phyloP scores from a whole-genome alignment of 2,329 filamentous ascomycete genomes.

The Pseudopithomyces maydicus region DNA sequence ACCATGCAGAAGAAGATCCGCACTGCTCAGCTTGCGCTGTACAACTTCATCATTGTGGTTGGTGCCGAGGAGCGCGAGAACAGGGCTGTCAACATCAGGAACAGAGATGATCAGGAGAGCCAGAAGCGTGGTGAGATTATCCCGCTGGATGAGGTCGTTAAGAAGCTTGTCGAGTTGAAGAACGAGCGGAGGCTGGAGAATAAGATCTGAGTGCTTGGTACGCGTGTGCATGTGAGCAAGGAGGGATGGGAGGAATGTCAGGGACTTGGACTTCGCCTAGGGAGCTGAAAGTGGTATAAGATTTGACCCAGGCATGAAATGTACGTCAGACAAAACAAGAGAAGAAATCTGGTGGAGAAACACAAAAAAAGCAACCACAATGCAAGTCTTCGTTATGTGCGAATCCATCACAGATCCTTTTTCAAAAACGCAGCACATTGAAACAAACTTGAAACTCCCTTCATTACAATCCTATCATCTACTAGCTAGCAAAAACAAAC shows the following conservation, averaged over 20 bases:
- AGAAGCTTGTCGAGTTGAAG: conserved; percentile 55
- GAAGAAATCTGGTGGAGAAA: too few relatives aligned
- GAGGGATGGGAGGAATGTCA: not conserved
- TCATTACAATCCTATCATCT: not conserved
- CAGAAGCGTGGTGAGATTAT: conserved; percentile 67
- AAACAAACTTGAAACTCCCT: not conserved
- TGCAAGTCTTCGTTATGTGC: too few relatives aligned
- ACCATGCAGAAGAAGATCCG: conserved; percentile 91
- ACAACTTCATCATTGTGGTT: conserved; percentile 81
- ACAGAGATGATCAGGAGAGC: conserved; percentile 65
- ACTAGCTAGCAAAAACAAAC: not conserved
- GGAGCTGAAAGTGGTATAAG: too few relatives aligned
- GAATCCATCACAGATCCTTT: too few relatives aligned
- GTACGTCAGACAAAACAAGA: too few relatives aligned
- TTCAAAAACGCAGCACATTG: too few relatives aligned
- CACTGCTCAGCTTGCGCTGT: conserved; percentile 77
- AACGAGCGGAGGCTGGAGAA: conserved; percentile 49
- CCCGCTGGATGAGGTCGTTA: conserved; percentile 63
- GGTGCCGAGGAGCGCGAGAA: conserved; percentile 66
- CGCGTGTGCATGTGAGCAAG: not conserved
- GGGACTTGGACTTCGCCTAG: not conserved
- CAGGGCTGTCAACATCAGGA: conserved; percentile 66
- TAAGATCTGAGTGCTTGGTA: conserved; percentile 19
- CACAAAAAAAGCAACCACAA: too few relatives aligned
- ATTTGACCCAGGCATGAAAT: too few relatives aligned